Evolutionary conservation across 306 rosid genomes (phyloP).

Genomic region (Vachellia collinsii): DNA sequence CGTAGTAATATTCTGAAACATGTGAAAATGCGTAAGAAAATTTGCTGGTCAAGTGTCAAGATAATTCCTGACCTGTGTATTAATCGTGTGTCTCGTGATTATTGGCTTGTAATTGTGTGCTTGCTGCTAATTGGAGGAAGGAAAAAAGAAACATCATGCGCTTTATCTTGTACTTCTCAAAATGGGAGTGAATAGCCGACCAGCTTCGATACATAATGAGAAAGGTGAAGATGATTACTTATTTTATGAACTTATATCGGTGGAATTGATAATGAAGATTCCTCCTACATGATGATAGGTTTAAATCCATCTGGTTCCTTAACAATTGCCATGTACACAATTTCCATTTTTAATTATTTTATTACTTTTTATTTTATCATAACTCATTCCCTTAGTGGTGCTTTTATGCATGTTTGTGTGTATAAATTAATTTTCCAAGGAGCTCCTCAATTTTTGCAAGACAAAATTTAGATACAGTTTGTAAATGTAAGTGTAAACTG

Average conservation of each 20-base stretch:
- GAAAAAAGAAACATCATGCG: neutral
- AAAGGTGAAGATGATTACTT: no score
- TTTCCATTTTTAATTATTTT: no score
- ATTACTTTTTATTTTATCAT: no score
- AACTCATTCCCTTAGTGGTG: no score
- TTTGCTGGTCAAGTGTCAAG: neutral
- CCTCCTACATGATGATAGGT: no score
- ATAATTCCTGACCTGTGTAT: neutral
- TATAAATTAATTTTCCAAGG: no score
- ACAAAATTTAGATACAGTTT: neutral
- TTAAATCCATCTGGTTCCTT: no score
- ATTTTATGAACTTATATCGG: no score
- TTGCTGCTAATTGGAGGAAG: neutral
- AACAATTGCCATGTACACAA: no score
- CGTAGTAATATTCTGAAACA: neutral
- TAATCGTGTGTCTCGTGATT: neutral
- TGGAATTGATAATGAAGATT: no score
- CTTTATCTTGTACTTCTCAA: neutral
- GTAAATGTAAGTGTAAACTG: neutral
- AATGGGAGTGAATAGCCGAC: neutral
- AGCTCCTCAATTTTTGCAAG: neutral
- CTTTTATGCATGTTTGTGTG: no score
- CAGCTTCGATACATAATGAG: neutral
- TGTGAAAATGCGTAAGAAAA: neutral
- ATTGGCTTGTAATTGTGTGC: neutral